Evolutionary conservation across 2,329 filamentous ascomycete species (phyloP), one percentile per base, ranked within the genome.

Genomic region (Pseudogymnoascus sp.): DNA sequence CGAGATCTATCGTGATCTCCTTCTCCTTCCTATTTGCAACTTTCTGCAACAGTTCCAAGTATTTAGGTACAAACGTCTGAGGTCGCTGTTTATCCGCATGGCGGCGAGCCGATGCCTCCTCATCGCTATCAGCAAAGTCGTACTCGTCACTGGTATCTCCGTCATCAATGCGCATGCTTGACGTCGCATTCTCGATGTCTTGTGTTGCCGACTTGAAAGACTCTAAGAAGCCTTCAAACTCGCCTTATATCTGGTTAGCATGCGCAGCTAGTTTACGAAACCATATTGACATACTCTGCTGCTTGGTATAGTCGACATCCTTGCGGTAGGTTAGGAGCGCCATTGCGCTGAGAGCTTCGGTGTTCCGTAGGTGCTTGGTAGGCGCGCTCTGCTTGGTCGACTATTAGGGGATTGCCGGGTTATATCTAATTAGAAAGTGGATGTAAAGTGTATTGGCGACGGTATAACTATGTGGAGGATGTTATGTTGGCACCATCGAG

Each of bases 71-170:
- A 39, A 86, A 87, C 77, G 68, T 76, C 77, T 66, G 74, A 72
- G 78, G 67, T 78, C 78, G 72, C 76, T 80, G 58, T 82, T 76
- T 66, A 78, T 77, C 60, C 76, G 80, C 70, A 64, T 74, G 73
- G 27, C 73, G 72, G 64, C 79, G 78, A 39, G 79, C 78, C 15
- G 80, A 79, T 65, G 68, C 66, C 61, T 85, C 84, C 65, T 90
- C 87, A 65, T 86, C 84, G 69, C 92, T 89, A 73, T 96, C 91
- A 86, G 96, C 91, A 72, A 95, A 90, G 71, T 97, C 92, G 74
- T 96, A 91, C 70, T 96, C 91, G 71, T 96, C 92, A 75, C 88
- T 92, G 42, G 90, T 82, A 68, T 89, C 89, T 76, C 95, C 89
- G 71, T 91, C 92, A 74, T 92, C 89, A 66, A 99, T 89, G 71